phyloP scores from a whole-genome alignment of 148 eudicot genomes.

The Vaccinium darrowii region DNA sequence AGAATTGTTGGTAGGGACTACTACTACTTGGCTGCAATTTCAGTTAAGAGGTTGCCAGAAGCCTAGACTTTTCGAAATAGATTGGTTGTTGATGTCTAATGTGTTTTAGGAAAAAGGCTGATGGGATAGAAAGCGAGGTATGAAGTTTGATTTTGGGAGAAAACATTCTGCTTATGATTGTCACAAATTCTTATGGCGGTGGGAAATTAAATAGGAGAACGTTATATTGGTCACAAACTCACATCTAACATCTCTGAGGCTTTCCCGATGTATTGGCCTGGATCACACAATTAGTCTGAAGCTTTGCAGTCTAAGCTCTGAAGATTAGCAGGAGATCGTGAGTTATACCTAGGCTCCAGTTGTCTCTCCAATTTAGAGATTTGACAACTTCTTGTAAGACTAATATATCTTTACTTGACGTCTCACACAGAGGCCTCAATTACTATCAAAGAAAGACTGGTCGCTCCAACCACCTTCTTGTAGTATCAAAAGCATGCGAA shows the following conservation, averaged over 20 bases:
- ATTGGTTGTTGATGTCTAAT: background rate
- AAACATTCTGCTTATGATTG: background rate
- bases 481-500: background rate
- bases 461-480: background rate
- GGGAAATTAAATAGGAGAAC: background rate
- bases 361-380: constrained; percentile 4
- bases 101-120: background rate
- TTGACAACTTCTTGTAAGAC: background rate
- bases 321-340: background rate
- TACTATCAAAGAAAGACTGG: background rate
- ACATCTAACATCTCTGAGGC: background rate
- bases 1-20: background rate
- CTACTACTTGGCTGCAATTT: background rate
- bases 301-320: background rate
- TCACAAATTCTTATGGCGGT: background rate
- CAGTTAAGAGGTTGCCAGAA: background rate
- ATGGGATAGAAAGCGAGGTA: background rate
- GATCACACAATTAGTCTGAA: background rate
- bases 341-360: background rate
- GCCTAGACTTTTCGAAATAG: background rate
- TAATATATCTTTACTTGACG: background rate
- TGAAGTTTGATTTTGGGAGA: background rate
- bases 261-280: background rate
- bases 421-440: background rate
- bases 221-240: background rate